phyloP scores from a whole-genome alignment of 176 grass and related monocot species.

The Saccharum officinarum region DNA sequence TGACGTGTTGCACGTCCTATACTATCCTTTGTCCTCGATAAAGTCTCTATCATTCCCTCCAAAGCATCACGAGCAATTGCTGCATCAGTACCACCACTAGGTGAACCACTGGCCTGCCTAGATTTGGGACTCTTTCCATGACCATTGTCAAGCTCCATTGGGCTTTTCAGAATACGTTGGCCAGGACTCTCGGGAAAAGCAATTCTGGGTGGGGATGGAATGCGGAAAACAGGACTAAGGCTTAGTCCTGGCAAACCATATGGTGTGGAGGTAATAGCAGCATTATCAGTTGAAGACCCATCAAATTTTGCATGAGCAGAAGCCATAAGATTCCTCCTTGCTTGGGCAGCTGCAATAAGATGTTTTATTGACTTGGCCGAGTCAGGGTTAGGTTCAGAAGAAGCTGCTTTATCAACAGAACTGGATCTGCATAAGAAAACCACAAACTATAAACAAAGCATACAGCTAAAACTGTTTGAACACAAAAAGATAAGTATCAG shows the following conservation, averaged over 20 bases:
- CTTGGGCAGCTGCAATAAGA: conserved; percentile 98
- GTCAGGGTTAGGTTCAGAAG: conserved; percentile 34
- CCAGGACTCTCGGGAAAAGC: conserved; percentile 51
- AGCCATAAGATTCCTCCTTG: conserved; percentile 82
- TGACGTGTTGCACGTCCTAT: conserved; percentile 94
- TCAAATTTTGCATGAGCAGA: conserved; percentile 72
- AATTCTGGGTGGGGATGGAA: conserved; percentile 66
- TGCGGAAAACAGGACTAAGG: conserved; percentile 59
- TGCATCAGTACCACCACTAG: conserved; percentile 69
- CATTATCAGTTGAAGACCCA: conserved; percentile 43
- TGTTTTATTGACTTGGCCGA: conserved; percentile 79
- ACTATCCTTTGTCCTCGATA: conserved; percentile 97
- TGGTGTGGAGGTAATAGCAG: conserved; percentile 50
- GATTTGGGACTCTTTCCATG: conserved; percentile 56
- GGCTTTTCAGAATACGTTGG: conserved; percentile 48
- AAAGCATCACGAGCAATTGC: conserved; percentile 81
- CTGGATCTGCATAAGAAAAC: conserved; percentile 53
- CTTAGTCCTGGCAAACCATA: conserved; percentile 68
- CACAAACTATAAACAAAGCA: conserved; percentile 24
- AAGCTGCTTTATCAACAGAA: conserved; percentile 50
- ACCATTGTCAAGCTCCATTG: conserved; percentile 52
- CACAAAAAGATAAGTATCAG: neutral
- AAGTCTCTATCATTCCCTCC: conserved; percentile 95
- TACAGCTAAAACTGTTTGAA: conserved; percentile 1
- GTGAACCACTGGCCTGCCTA: conserved; percentile 45